Percentiles rank a stretch among this genome's conserved stretches.
Evolutionary conservation across 2,329 filamentous ascomycete species (phyloP).

Genomic region (Aspergillus phoenicis): DNA sequence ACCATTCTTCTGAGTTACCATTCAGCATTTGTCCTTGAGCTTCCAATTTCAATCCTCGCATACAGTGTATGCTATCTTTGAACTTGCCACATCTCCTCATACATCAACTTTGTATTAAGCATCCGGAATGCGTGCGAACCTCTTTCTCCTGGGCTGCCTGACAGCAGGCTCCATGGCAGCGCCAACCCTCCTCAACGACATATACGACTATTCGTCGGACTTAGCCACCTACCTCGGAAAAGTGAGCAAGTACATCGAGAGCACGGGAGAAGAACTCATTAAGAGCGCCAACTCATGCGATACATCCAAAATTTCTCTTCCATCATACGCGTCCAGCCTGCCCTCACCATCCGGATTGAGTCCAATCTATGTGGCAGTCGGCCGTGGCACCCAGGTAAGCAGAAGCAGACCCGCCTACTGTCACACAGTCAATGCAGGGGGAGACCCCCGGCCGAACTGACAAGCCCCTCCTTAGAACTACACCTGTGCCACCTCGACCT

Average conservation of each 20-base stretch:
- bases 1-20: background rate
- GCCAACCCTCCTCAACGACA: conserved; percentile 36
- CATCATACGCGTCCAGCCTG: conserved; percentile 60
- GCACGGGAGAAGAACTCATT: conserved; percentile 21
- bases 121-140: conserved; percentile 25
- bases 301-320: conserved; percentile 36
- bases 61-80: background rate
- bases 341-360: conserved; percentile 62
- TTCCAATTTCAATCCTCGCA: background rate
- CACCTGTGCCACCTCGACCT: conserved; percentile 69
- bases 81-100: background rate
- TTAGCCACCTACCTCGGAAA: conserved; percentile 44
- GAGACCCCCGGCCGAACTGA: conserved; percentile 11
- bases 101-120: conserved; percentile 7
- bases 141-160: conserved; percentile 34
- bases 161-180: conserved; percentile 38
- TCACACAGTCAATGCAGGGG: background rate
- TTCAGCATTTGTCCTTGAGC: background rate
- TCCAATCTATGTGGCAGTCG: conserved; percentile 78
- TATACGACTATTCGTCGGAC: conserved; percentile 44
- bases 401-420: conserved; percentile 18
- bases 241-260: conserved; percentile 44
- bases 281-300: conserved; percentile 34
- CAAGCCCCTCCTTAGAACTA: conserved; percentile 70
- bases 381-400: conserved; percentile 69